Evolutionary conservation across 306 rosid species (phyloP), one percentile per base, ranked within the genome.

Genomic region (Crotalaria pallida): DNA sequence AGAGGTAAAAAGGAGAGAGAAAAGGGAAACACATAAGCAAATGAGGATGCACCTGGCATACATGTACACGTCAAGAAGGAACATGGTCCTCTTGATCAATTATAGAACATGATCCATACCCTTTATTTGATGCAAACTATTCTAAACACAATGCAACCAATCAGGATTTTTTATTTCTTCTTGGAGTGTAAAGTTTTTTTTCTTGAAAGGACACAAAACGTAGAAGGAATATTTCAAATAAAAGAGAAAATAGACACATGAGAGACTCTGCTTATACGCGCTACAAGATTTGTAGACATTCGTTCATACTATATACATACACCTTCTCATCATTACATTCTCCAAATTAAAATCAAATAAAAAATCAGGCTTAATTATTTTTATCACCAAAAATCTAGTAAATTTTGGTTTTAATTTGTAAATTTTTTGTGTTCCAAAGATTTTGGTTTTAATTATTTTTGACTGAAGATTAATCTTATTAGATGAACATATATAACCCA

Each of bases 41-140:
- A 72, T n/a, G 17, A 48, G 45, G 51, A 38, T 59, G 57, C 26
- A 24, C 69, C 59, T 66, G 36, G 31, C 56, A 48, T 31, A 6
- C 5, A 31, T 17, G 7, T 68, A 48, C 65, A 26, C 59, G 61
- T 38, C n/a, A 33, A 58, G 40, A 23, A 71, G 26, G 36, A 61
- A 65, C 38, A 34, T 63, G 61, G 80, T 51, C 78, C 79, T 74
- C 69, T 64, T 77, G 59, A 48, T 73, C 69, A 71, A 72, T 56
- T 23, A 55, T 58, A 73, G 77, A 81, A 77, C 73, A 68, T 76
- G 72, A 73, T 75, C 71, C 67, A 77, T 45, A 67, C 61, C 64
- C 51, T 64, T 8, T n/a, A n/a, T n/a, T 62, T 59, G 24, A 57
- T 69, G 71, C 45, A 10, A 73, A 69, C 22, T 10, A 58, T 72